phyloP scores from a whole-genome alignment of 345 rosid genomes.

The Chamaenerion angustifolium region DNA sequence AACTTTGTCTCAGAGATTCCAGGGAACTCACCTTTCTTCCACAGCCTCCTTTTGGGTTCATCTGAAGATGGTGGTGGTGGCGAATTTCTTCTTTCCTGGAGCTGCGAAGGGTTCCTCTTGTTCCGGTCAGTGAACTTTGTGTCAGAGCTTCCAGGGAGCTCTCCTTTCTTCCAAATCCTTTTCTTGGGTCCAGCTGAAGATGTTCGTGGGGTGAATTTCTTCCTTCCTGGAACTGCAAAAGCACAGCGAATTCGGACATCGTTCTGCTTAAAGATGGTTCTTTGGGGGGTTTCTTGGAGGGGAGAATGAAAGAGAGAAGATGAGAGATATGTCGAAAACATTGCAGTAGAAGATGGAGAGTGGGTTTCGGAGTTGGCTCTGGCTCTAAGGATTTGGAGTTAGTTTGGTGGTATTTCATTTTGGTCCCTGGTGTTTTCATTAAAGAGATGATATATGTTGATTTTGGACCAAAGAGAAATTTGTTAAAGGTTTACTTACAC shows the following conservation, averaged over 20 bases:
- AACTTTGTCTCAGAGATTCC: conserved; percentile 31
- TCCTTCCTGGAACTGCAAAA: conserved; percentile 3
- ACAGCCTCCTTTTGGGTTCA: conserved; percentile 34
- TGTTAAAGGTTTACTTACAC: no score
- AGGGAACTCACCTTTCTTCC: conserved; percentile 76
- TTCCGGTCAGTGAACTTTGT: background rate
- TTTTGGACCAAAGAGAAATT: no score
- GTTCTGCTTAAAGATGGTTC: conserved; percentile 3
- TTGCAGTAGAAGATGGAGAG: no score
- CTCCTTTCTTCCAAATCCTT: background rate
- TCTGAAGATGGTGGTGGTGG: conserved; percentile 20
- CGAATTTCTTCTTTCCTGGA: background rate
- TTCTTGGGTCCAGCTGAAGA: conserved; percentile 5
- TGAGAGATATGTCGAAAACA: conserved; percentile 33
- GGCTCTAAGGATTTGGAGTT: no score
- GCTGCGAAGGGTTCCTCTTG: conserved; percentile 4
- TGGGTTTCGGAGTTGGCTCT: no score
- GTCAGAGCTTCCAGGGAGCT: background rate
- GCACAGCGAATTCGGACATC: conserved; percentile 14
- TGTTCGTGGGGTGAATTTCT: conserved; percentile 1
- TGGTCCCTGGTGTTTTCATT: no score
- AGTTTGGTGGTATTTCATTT: no score
- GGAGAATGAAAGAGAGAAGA: conserved; percentile 36
- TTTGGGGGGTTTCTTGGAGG: conserved; percentile 10
- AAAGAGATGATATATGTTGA: no score